phyloP scores from a whole-genome alignment of 345 rosid species.

The Diplotaxis tenuifolia region DNA sequence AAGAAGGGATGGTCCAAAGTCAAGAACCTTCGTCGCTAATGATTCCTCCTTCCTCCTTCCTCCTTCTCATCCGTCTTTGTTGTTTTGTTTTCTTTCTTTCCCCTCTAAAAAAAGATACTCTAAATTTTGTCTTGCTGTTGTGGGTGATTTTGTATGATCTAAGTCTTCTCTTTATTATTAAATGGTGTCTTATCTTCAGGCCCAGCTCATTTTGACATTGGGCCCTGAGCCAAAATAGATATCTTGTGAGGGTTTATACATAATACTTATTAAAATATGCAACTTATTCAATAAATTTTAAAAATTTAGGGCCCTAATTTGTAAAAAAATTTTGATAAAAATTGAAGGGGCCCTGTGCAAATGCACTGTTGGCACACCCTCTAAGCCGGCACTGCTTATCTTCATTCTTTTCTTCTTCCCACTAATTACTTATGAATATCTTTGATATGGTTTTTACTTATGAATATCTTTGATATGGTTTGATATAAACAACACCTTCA shows the following conservation, averaged over 20 bases:
- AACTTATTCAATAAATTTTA: no score
- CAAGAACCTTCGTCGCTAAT: slow-evolving; percentile 57
- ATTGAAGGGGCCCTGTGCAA: no score
- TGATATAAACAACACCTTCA: background rate
- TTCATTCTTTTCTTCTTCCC: background rate
- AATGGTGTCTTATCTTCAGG: background rate
- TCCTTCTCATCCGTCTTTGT: background rate
- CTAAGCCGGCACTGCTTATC: background rate
- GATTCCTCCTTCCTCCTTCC: slow-evolving; percentile 21
- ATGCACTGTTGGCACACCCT: no score
- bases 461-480: background rate
- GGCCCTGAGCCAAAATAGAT: no score
- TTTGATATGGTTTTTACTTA: no score
- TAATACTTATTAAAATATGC: no score
- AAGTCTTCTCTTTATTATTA: slow-evolving; percentile 12
- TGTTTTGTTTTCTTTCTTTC: background rate
- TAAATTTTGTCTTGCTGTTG: slow-evolving; percentile 5
- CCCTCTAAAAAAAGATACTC: background rate
- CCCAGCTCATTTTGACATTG: no score
- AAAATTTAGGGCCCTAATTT: no score
- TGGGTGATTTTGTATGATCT: background rate
- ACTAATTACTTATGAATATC: no score
- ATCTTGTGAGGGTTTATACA: no score
- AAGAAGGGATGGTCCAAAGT: slow-evolving; percentile 94
- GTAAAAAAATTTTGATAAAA: no score